A percentile compares a stretch with the other conserved stretches of the same genome.
These are phyloP conservation scores for Cardamine chenopodiifolia DNA, from an alignment of 345 rosid species.

Conservation along the genomic window DNA sequence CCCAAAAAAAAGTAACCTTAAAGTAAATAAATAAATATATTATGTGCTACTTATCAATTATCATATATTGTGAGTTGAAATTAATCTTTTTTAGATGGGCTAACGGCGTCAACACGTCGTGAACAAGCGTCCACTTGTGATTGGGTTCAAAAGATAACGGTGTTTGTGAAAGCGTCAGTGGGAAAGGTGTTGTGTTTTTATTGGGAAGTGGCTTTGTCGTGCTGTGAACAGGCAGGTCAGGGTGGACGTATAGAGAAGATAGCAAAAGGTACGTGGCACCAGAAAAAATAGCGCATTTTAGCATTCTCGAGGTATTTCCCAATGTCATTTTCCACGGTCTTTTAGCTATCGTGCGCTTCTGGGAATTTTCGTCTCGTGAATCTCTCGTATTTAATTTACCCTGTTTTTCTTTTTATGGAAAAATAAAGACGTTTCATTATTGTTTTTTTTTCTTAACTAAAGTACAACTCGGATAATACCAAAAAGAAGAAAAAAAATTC, in stretches of 20 bases:
- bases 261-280: constrained; percentile 35
- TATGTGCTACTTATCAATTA: neutral
- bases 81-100: neutral
- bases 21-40: no score
- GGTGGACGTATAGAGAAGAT: constrained; percentile 44
- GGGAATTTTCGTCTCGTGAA: constrained; percentile 32
- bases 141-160: constrained; percentile 50
- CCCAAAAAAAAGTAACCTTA: neutral
- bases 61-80: neutral
- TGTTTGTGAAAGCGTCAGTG: constrained; percentile 49
- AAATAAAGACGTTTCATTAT: constrained; percentile 42
- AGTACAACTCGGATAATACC: neutral
- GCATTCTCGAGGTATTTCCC: neutral
- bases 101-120: constrained; percentile 51
- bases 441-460: constrained; percentile 11
- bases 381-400: constrained; percentile 35
- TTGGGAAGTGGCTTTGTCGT: constrained; percentile 72
- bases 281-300: constrained; percentile 39
- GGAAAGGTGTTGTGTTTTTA: constrained; percentile 66
- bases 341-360: constrained; percentile 38
- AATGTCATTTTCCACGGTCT: neutral
- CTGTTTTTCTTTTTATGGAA: constrained; percentile 38
- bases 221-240: constrained; percentile 75
- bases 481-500: neutral
- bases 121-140: constrained; percentile 15